Evolutionary conservation across 2,329 filamentous ascomycete genomes (phyloP).

Genomic region (Colletotrichum theobromicola): DNA sequence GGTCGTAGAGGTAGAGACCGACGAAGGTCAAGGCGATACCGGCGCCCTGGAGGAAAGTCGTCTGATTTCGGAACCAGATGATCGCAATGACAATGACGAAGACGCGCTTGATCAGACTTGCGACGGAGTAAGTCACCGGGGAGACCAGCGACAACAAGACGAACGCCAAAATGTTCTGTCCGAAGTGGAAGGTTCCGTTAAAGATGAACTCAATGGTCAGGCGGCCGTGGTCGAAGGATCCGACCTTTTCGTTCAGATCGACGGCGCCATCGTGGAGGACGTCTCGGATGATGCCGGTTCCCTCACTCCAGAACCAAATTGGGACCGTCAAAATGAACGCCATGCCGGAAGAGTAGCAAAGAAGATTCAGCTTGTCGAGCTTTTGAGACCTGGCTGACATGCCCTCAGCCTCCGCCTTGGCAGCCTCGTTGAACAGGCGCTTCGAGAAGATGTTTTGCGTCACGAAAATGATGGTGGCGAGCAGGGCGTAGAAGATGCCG

Average conservation of each 20-base stretch:
- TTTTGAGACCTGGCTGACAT: conserved; percentile 70
- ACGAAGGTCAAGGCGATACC: conserved; percentile 91
- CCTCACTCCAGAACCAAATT: conserved; percentile 94
- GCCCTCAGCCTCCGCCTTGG: conserved; percentile 80
- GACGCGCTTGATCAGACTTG: conserved; percentile 94
- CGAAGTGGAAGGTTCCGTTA: conserved; percentile 96
- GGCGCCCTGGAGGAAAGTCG: conserved; percentile 80
- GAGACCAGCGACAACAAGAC: conserved; percentile 90
- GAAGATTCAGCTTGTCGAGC: conserved; percentile 93
- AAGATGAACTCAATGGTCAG: conserved; percentile 87
- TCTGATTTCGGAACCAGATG: conserved; percentile 92
- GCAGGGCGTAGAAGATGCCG: conserved; percentile 87
- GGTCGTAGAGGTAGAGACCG: conserved; percentile 94
- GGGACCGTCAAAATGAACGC: conserved; percentile 88
- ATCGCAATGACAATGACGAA: conserved; percentile 96
- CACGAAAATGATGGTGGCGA: conserved; percentile 93
- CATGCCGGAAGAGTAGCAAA: conserved; percentile 95
- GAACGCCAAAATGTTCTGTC: conserved; percentile 94
- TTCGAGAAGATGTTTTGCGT: conserved; percentile 99
- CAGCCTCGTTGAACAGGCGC: conserved; percentile 93
- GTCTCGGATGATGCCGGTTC: conserved; percentile 76
- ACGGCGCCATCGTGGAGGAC: conserved; percentile 83
- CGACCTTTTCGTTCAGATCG: conserved; percentile 60
- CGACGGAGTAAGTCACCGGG: conserved; percentile 96
- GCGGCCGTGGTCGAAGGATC: conserved; percentile 78